Evolutionary conservation across 345 rosid species (phyloP), one percentile per base, ranked within the genome.

Genomic region (Raphanus raphanistrum): DNA sequence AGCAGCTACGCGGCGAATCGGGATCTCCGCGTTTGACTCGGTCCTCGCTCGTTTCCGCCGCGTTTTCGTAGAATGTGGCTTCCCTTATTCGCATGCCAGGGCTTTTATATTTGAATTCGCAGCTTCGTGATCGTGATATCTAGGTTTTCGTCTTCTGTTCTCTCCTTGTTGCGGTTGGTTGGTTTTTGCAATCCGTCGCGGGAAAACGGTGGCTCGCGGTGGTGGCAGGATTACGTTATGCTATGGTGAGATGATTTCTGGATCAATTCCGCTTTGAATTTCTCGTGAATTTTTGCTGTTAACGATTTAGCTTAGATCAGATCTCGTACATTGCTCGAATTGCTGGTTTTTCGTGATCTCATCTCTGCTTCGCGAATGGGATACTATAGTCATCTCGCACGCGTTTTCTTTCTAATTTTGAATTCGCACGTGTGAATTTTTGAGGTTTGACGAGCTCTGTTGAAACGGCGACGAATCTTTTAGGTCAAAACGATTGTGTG

Each of bases 51-150:
- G 62, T 75, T 76, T 62, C 78, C 76, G 76, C 58, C 83, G 82
- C 71, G 83, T 78, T 84, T 79, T 71, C 50, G 43, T 82, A 71
- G 88, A 96, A 96, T 96, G 99, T 92, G 95, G 97, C 43, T 82
- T 31, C 52, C 62, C 54, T 71, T 77, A 71, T 66, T 84, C 80
- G 62, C 64, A 61, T 62, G 84, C 68, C 74, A 66, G 79, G 80
- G 72, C 70, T 68, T 72, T 57, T 61, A 70, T 78, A 28, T 28
- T 28, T 81, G 86, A 82, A 73, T 79, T 63, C 43, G 2, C 74
- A 26, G 84, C 2, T 55, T 25, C 69, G 26, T 85, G 82, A 86
- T 85, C 90, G 87, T 87, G 91, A 89, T 13, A 48, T 88, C 89
- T 93, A 90, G 94, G 90, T 88, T 86, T 87, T 82, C 82, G 76